A percentile compares a stretch with the other conserved stretches of the same genome.
These are phyloP conservation scores for Agrocybe praecox DNA, from an alignment of 768 basidiomycete species.

Conservation along the genomic window DNA sequence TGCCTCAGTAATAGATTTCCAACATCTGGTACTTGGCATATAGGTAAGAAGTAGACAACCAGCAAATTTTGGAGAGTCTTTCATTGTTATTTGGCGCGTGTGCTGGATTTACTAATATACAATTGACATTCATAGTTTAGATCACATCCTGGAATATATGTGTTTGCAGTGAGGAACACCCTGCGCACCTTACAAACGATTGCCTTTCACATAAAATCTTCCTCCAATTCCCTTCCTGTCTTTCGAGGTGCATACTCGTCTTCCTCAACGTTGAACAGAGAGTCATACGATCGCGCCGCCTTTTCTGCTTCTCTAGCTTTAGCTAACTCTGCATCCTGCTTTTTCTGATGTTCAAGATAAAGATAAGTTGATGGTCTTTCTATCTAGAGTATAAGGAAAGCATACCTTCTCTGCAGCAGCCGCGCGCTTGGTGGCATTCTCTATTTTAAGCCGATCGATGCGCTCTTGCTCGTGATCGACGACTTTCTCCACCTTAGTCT, in stretches of 20 bases:
- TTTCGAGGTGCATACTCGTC: conserved; percentile 55
- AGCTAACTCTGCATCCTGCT: conserved; percentile 75
- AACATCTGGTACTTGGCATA: no score
- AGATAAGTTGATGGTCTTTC: neutral
- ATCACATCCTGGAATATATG: no score
- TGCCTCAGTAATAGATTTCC: no score
- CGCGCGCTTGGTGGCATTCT: conserved; percentile 63
- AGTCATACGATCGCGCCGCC: conserved; percentile 84
- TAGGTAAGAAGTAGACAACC: no score
- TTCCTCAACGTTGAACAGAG: conserved; percentile 68
- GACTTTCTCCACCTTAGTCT: conserved; percentile 82
- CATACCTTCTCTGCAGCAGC: conserved; percentile 70
- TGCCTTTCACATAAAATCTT: conserved; percentile 79
- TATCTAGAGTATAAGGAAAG: neutral
- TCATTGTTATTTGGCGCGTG: neutral
- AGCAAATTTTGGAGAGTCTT: no score
- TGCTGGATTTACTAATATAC: neutral
- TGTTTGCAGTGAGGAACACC: neutral
- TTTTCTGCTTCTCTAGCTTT: conserved; percentile 84
- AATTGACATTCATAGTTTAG: neutral
- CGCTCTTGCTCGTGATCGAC: conserved; percentile 93
- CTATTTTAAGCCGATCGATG: conserved; percentile 78
- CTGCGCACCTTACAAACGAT: neutral
- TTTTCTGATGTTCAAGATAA: conserved; percentile 56
- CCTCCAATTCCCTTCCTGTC: conserved; percentile 77